Base-by-base conservation (phyloP, 352 stramenopile genomes). In the Phytophthora hybrid region DNA sequence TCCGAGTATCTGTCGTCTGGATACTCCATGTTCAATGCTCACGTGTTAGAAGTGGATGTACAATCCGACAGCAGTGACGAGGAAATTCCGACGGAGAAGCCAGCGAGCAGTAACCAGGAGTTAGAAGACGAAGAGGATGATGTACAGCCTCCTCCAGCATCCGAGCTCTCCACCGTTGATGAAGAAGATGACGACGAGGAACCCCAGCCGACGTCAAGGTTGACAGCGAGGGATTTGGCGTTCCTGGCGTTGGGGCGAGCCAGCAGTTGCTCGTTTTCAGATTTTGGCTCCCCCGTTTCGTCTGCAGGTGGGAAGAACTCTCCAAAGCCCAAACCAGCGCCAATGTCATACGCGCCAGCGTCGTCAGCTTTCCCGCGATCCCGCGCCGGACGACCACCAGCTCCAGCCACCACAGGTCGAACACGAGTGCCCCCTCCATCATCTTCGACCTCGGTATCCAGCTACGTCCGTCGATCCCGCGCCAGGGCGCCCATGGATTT, bases 401-500 rank as follows among this genome's bases (percentile, higher is more conserved):
- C 66, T 29, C 74, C 77, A 32, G 77, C 77, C 11, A 74, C 79
- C 6, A 76, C 69, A 49, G 66, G 63, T 18, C 52, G 65, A 44
- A 31, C 55, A 14, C 29, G 59, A 53, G 56, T 66, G 9, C 58
- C 66, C 2, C 77, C 71, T 18, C 69, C 71, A 1, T 44, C 70
- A 6, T 57, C 63, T 9, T 55, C 69, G 10, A 73, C 75, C 9
- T 71, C 71, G 5, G 66, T 76, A 19, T 31, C 63, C 10, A 65
- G 60, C 41, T 79, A 78, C 11, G 60, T 78, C 39, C 80, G 84
- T 37, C 81, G 80, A 9, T 80, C 84, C 4, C 86, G 81, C 16
- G 60, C 83, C 41, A 74, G 84, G 52, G 77, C 75, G 10, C 80
- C 82, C 0, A 71, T 86, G 39, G 74, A 90, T 44, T 57, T 89